These are phyloP conservation scores for Anisodus tanguticus DNA, from an alignment of 257 asterid genomes.

Conservation along the genomic window DNA sequence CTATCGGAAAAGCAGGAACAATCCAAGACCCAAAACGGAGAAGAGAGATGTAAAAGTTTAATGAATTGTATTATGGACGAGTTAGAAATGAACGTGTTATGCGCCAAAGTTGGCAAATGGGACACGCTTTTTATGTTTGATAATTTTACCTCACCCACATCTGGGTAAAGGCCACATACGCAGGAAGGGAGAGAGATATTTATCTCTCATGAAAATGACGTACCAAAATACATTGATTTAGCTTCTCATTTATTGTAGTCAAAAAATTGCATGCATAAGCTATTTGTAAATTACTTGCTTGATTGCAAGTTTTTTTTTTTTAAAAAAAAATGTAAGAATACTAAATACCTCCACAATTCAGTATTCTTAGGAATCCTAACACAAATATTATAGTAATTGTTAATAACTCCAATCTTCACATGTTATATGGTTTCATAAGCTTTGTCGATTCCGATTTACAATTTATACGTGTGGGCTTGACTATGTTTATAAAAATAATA, in stretches of 20 bases:
- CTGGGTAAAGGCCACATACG: background rate
- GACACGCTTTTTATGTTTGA: background rate
- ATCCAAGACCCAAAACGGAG: background rate
- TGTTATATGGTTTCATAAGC: background rate
- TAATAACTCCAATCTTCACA: background rate
- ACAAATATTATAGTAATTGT: no score
- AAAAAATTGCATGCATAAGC: no score
- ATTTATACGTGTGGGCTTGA: background rate
- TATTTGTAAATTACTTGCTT: no score
- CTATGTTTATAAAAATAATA: background rate
- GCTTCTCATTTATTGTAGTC: no score
- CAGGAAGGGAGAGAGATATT: no score
- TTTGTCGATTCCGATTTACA: background rate
- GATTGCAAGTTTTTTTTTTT: no score
- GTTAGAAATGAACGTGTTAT: constrained; percentile 9
- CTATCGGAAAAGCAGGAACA: background rate
- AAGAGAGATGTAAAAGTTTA: background rate
- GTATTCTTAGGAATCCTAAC: no score
- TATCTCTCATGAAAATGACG: no score
- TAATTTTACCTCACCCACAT: background rate
- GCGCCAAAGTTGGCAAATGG: background rate
- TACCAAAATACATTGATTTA: no score
- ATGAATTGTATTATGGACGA: background rate
- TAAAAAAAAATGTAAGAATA: no score
- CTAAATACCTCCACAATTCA: no score